These are phyloP conservation scores for Pisolithus microcarpus DNA, from an alignment of 768 basidiomycete species.

Conservation along the genomic window DNA sequence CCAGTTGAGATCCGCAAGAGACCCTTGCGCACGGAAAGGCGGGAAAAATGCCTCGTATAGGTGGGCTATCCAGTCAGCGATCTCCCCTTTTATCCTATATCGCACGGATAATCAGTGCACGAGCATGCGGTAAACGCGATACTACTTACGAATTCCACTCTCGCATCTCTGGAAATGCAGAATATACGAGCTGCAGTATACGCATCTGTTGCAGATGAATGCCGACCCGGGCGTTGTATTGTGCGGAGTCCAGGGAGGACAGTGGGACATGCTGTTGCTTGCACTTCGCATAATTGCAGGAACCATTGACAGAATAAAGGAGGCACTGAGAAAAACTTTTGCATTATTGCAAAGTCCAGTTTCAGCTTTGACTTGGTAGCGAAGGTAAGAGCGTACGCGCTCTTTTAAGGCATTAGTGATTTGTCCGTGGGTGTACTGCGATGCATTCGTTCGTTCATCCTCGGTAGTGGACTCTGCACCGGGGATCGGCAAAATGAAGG, in stretches of 20 bases:
- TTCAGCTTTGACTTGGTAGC: constrained; percentile 24
- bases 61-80: constrained; percentile 33
- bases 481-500: constrained; percentile 13
- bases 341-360: constrained; percentile 25
- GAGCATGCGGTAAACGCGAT: no score
- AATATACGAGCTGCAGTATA: constrained; percentile 33
- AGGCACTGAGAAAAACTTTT: constrained; percentile 34
- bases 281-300: constrained; percentile 31
- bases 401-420: constrained; percentile 19
- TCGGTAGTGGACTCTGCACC: constrained; percentile 3
- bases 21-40: constrained; percentile 38
- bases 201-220: constrained; percentile 44
- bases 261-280: constrained; percentile 29
- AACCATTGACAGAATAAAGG: constrained; percentile 19
- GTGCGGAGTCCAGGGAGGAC: constrained; percentile 19
- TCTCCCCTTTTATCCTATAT: neutral
- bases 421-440: constrained; percentile 13
- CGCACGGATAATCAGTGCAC: neutral
- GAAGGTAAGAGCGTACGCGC: constrained; percentile 23
- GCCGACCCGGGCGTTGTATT: constrained; percentile 37
- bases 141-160: constrained; percentile 4
- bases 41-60: constrained; percentile 50
- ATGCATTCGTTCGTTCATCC: neutral
- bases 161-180: constrained; percentile 3
- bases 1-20: constrained; percentile 28